Base-by-base conservation (phyloP, 1,284 basidiomycete species). In the Irpex lacteus region DNA sequence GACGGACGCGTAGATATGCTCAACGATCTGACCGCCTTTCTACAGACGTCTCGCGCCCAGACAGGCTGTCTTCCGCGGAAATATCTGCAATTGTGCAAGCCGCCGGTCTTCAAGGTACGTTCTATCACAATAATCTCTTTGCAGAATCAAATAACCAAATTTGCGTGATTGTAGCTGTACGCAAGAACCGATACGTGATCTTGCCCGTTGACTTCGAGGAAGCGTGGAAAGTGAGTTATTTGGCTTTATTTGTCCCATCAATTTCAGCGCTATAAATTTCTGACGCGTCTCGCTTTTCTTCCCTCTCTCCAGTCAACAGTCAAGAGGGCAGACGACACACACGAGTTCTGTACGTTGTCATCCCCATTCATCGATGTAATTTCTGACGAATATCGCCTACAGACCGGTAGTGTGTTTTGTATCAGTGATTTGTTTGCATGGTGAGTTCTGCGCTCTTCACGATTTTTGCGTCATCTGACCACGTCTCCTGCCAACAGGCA, bases 111-210 rank as follows among this genome's bases (percentile, higher is more conserved):
- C 97, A 99, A 88, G 97, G 96, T 90, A 53, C 9, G 18, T 26
- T 7, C 6, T 26, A 11, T 53, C 8, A 4, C 50, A 26, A 53
- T 26, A 76, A 63, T 76, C 69, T 38, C 19, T 34, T 36, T 57
- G 47, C 61, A 4, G 8, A 38, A 63, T 1, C 8, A 52, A 37
- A 19, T 47, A 4, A 32, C 32, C 2, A 8, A 54, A 60, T 63
- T 13, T 40, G 47, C 57, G 56, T 21, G 40, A 54, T 5, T 65
- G 15, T 70, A 96, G 95, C 97, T 69, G 97, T 98, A 37, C 89
- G 97, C 65, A 98, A 98, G 82, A 98, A 98, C 78, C 89, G 98
- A 72, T 99, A 99, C 77, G 87, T 99, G 63, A 97, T 99, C 74
- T 82, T 99, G 58, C 97, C 98, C 0, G 87, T 92, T 37, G 98